phyloP scores from a whole-genome alignment of 2,329 filamentous ascomycete genomes.

The Hypoxylon sp. region DNA sequence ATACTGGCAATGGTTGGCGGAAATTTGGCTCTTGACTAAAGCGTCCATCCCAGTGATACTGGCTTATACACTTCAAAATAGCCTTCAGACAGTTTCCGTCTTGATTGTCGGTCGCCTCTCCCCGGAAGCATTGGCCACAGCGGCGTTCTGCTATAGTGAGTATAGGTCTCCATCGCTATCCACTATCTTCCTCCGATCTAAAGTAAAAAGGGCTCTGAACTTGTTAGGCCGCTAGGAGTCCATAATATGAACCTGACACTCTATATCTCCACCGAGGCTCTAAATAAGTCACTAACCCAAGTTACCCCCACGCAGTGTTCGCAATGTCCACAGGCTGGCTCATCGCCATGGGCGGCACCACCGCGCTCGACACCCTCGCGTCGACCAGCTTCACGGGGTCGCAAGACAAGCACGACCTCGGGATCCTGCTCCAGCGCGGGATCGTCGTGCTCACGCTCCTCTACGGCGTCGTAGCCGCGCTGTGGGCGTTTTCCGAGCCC shows the following conservation, averaged over 20 bases:
- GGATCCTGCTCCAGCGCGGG: constrained; percentile 82
- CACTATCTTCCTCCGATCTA: not conserved
- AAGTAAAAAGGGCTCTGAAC: not conserved
- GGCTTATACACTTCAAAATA: constrained; percentile 89
- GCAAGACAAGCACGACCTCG: constrained; percentile 82
- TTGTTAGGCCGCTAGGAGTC: not conserved
- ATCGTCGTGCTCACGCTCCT: constrained; percentile 80
- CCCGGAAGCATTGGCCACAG: constrained; percentile 83
- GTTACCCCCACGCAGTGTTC: constrained; percentile 70
- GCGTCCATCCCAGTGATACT: constrained; percentile 84
- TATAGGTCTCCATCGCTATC: not conserved
- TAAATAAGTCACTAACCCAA: constrained; percentile 10
- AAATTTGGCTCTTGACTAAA: constrained; percentile 78
- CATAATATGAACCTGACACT: not conserved
- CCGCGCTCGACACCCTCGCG: constrained; percentile 86
- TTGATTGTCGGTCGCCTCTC: constrained; percentile 85
- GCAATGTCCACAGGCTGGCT: constrained; percentile 92
- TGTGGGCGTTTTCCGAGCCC: constrained; percentile 83
- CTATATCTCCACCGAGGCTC: too few species aligned
- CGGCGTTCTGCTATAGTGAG: constrained; percentile 83
- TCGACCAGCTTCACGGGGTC: constrained; percentile 87
- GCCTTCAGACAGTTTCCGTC: constrained; percentile 85
- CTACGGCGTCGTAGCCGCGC: constrained; percentile 78
- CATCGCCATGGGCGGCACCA: constrained; percentile 87
- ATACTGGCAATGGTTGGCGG: constrained; percentile 61